A percentile compares a stretch with the other conserved stretches of the same genome.
Conservation (phyloP, 2,329 filamentous ascomycete species). For the Tolypocladium tropicale region DNA sequence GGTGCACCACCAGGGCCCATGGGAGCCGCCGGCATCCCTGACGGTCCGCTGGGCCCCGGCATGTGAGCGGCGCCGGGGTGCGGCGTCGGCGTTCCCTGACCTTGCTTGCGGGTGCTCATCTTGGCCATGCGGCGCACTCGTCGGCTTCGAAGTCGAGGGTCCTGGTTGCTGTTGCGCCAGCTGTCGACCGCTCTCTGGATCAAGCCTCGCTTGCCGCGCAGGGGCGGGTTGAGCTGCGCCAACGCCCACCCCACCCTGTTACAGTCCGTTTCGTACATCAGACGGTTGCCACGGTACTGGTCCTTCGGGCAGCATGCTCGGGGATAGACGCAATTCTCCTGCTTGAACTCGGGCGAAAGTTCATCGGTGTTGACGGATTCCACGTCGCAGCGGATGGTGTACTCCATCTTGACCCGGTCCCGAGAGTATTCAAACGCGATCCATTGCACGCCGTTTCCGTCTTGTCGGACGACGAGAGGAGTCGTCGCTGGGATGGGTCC, state of each 20-base stretch:
- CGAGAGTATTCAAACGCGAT: conserved; percentile 97
- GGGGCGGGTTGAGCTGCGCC: conserved; percentile 80
- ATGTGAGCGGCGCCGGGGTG: conserved; percentile 52
- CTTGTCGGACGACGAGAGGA: conserved; percentile 84
- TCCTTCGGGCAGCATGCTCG: conserved; percentile 92
- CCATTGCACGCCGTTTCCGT: conserved; percentile 96
- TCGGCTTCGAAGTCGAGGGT: conserved; percentile 80
- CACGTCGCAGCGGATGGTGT: conserved; percentile 95
- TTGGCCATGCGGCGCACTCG: conserved; percentile 93
- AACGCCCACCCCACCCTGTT: conserved; percentile 99
- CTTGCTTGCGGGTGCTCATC: conserved; percentile 76
- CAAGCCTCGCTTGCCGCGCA: conserved; percentile 86
- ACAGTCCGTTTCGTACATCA: conserved; percentile 97
- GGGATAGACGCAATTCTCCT: conserved; percentile 96
- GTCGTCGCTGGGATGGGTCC: conserved; percentile 96
- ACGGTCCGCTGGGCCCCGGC: conserved; percentile 54
- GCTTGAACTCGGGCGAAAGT: conserved; percentile 82
- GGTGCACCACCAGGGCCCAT: conserved; percentile 47
- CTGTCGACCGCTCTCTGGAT: conserved; percentile 97
- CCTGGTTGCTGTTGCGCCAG: conserved; percentile 98
- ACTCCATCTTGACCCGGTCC: conserved; percentile 98
- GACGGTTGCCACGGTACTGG: conserved; percentile 87
- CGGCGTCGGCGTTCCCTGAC: conserved; percentile 46
- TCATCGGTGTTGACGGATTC: conserved; percentile 91
- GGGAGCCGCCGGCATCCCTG: conserved; percentile 52